These are phyloP conservation scores for Backusella mclennaniae DNA, from an alignment of 192 early-diverging fungal species.

Conservation along the genomic window DNA sequence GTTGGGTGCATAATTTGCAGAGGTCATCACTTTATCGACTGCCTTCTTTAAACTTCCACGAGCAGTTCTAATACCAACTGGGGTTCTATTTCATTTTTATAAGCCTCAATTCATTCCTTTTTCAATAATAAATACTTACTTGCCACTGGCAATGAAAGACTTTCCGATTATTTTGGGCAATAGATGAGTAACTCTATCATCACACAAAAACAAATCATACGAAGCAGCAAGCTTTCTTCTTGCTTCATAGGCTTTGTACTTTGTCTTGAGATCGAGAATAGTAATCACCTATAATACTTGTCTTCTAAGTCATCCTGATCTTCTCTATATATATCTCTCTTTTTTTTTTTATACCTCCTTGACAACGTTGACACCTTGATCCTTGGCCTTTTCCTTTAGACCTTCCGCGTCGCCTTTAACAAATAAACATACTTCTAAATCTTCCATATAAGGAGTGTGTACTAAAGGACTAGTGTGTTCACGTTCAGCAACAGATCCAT, in stretches of 20 bases:
- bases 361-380: conserved; percentile 56
- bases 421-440: conserved; percentile 83
- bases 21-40: conserved; percentile 51
- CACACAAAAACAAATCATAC: conserved; percentile 88
- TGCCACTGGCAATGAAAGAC: conserved; percentile 81
- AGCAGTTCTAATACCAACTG: conserved; percentile 51
- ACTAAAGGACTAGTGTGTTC: conserved; percentile 58
- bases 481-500: background rate
- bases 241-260: conserved; percentile 81
- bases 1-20: conserved; percentile 48
- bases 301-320: background rate
- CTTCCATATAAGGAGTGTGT: conserved; percentile 56
- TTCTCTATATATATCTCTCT: background rate
- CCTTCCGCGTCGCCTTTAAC: conserved; percentile 79
- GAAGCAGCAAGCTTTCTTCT: conserved; percentile 70
- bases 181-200: conserved; percentile 74
- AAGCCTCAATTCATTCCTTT: conserved; percentile 18
- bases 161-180: conserved; percentile 84
- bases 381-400: conserved; percentile 67
- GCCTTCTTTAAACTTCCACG: conserved; percentile 50
- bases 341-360: conserved; percentile 47
- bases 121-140: conserved; percentile 53
- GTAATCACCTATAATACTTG: conserved; percentile 65
- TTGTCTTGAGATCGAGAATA: conserved; percentile 69
- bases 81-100: background rate